Conservation (phyloP, 2,329 filamentous ascomycete species). For the Didymella segeticola region DNA sequence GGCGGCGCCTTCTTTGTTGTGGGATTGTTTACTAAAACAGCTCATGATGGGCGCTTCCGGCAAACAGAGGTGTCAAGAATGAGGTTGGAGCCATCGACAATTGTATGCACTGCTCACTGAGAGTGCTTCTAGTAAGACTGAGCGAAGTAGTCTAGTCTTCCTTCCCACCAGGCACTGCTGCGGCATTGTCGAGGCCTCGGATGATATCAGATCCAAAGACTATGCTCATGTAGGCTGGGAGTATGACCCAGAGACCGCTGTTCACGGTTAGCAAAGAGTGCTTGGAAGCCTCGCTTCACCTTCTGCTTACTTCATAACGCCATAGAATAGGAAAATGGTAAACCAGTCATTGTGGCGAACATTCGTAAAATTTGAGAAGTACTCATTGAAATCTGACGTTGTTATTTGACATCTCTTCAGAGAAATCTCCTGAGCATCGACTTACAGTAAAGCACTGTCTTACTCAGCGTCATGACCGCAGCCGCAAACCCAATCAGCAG, state of each 20-base stretch:
- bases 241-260: constrained; percentile 70
- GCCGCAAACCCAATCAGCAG: constrained; percentile 65
- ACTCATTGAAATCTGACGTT: constrained; percentile 64
- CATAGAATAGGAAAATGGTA: constrained; percentile 65
- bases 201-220: constrained; percentile 67
- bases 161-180: constrained; percentile 37
- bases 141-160: constrained; percentile 8
- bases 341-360: constrained; percentile 66
- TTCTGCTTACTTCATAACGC: constrained; percentile 68
- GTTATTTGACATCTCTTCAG: constrained; percentile 15
- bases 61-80: neutral
- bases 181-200: constrained; percentile 61
- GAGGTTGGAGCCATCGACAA: neutral
- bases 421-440: constrained; percentile 6
- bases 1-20: neutral
- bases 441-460: constrained; percentile 72
- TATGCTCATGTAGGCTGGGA: constrained; percentile 68
- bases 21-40: neutral
- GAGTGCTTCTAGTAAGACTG: neutral
- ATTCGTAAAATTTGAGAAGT: constrained; percentile 65
- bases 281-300: neutral
- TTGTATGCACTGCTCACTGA: neutral
- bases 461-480: constrained; percentile 69
- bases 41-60: neutral
- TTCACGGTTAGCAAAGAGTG: constrained; percentile 9